Percentiles rank a stretch among this genome's conserved stretches.
These are phyloP conservation scores for Chrysoporthe deuterocubensis DNA, from an alignment of 2,329 filamentous ascomycete species.

Conservation along the genomic window DNA sequence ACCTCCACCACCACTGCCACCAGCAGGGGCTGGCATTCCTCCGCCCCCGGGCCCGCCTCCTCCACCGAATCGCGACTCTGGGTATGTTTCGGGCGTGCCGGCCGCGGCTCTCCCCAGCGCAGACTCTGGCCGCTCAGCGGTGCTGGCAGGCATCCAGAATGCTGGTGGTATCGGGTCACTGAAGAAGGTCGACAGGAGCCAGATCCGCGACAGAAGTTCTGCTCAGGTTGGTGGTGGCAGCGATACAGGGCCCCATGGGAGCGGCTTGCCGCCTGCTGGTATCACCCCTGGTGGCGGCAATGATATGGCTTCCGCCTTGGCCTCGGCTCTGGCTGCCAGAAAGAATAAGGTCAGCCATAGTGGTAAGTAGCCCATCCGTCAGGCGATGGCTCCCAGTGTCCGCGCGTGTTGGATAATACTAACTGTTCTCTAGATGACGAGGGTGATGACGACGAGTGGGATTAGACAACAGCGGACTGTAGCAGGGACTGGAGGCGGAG, in stretches of 20 bases:
- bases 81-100: conserved; percentile 59
- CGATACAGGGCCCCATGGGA: conserved; percentile 56
- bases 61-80: conserved; percentile 62
- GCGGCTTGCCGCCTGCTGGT: conserved; percentile 56
- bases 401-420: conserved; percentile 32
- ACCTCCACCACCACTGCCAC: conserved; percentile 46
- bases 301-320: conserved; percentile 81
- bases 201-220: conserved; percentile 74
- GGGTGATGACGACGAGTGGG: conserved; percentile 76
- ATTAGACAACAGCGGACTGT: conserved; percentile 1
- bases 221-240: conserved; percentile 57
- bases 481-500: not conserved
- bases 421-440: conserved; percentile 66
- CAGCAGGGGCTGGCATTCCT: conserved; percentile 38
- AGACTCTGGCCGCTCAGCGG: conserved; percentile 57
- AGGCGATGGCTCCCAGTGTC: not conserved
- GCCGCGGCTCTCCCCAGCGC: conserved; percentile 47
- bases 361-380: conserved; percentile 66
- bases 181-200: conserved; percentile 73
- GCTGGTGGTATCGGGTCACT: conserved; percentile 69
- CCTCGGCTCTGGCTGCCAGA: conserved; percentile 76
- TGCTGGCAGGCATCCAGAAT: conserved; percentile 74
- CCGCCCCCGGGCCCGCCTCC: conserved; percentile 54
- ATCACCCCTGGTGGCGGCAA: conserved; percentile 61
- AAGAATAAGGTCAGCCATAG: conserved; percentile 95